Evolutionary conservation across 2,329 filamentous ascomycete genomes (phyloP).

Genomic region (Fusarium burgessii): DNA sequence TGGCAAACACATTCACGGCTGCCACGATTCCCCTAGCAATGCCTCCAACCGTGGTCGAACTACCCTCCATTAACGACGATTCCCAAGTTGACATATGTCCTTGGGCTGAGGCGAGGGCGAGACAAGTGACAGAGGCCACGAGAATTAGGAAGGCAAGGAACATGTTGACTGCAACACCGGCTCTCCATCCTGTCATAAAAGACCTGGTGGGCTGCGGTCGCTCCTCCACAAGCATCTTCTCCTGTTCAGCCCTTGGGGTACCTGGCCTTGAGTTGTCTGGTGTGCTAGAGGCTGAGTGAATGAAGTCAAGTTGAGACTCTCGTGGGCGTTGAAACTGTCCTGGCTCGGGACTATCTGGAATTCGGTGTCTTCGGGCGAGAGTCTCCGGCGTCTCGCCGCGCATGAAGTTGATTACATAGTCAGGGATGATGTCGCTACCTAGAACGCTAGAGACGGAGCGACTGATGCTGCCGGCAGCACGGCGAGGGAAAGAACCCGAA

Average conservation of each 20-base stretch:
- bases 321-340: slow-evolving; percentile 36
- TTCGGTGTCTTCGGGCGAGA: slow-evolving; percentile 58
- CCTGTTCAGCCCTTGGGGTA: slow-evolving; percentile 41
- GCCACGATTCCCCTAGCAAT: slow-evolving; percentile 59
- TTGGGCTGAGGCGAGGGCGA: slow-evolving; percentile 54
- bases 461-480: slow-evolving; percentile 46
- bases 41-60: slow-evolving; percentile 52
- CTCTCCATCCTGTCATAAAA: slow-evolving; percentile 60
- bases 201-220: slow-evolving; percentile 43
- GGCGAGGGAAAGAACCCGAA: slow-evolving; percentile 41
- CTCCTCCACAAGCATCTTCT: slow-evolving; percentile 43
- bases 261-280: slow-evolving; percentile 36
- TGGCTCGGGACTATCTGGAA: slow-evolving; percentile 46
- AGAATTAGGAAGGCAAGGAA: slow-evolving; percentile 55
- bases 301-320: slow-evolving; percentile 33
- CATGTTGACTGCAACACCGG: slow-evolving; percentile 59
- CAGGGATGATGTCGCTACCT: slow-evolving; percentile 62
- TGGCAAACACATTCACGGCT: slow-evolving; percentile 57
- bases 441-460: slow-evolving; percentile 50
- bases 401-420: slow-evolving; percentile 68
- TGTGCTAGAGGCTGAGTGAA: slow-evolving; percentile 18
- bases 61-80: slow-evolving; percentile 54
- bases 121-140: slow-evolving; percentile 54
- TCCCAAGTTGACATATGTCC: slow-evolving; percentile 51
- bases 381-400: slow-evolving; percentile 67